Percentiles rank a stretch among this genome's conserved stretches.
phyloP scores from a whole-genome alignment of 2,329 filamentous ascomycete genomes.

The Penicillium sp. region DNA sequence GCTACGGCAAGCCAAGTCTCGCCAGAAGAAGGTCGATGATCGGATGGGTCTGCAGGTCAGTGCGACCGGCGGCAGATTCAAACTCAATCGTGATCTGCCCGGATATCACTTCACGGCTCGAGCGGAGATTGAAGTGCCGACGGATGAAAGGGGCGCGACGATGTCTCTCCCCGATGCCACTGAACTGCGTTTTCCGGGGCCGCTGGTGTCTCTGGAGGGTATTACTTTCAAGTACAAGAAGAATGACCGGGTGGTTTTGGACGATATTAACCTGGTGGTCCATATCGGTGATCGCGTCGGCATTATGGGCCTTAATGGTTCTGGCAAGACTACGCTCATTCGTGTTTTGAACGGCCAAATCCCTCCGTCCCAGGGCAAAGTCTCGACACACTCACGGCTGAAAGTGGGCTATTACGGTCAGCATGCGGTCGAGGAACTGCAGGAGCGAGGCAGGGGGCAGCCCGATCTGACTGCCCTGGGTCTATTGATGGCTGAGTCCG shows the following conservation, averaged over 20 bases:
- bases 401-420: constrained; percentile 77
- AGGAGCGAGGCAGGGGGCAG: constrained; percentile 52
- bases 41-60: constrained; percentile 74
- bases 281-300: constrained; percentile 72
- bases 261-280: constrained; percentile 66
- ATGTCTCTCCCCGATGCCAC: constrained; percentile 62
- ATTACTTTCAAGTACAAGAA: constrained; percentile 64
- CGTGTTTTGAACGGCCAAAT: constrained; percentile 64
- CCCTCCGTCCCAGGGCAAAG: constrained; percentile 59
- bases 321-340: constrained; percentile 77
- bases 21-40: constrained; percentile 82
- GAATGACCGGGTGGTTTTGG: constrained; percentile 51
- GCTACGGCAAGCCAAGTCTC: constrained; percentile 77
- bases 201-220: constrained; percentile 69
- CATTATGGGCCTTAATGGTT: constrained; percentile 74
- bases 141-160: constrained; percentile 57
- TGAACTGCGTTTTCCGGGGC: constrained; percentile 71
- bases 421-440: constrained; percentile 70
- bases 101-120: constrained; percentile 62
- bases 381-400: constrained; percentile 66
- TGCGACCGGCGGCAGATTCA: constrained; percentile 71
- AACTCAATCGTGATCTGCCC: constrained; percentile 69
- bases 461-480: constrained; percentile 62
- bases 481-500: constrained; percentile 58
- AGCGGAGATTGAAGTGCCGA: constrained; percentile 69